phyloP scores from a whole-genome alignment of 2,329 filamentous ascomycete genomes.

The Trichoderma atrobrunneum region DNA sequence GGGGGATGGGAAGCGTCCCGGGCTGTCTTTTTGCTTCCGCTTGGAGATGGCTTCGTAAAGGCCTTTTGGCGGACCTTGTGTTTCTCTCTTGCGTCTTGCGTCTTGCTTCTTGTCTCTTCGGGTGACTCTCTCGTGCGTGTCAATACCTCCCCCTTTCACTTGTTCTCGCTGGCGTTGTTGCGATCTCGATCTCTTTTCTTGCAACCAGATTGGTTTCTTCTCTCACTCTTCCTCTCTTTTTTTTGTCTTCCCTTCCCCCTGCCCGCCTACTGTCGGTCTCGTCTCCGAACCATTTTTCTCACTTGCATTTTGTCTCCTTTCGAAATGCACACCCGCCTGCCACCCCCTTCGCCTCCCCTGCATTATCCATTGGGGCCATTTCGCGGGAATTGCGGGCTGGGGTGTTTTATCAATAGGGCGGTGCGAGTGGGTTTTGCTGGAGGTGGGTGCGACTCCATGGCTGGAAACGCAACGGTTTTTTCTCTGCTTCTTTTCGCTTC shows the following conservation, averaged over 20 bases:
- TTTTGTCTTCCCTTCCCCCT: not conserved
- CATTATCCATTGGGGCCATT: conserved; percentile 17
- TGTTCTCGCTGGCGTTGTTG: not conserved
- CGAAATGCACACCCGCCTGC: conserved; percentile 8
- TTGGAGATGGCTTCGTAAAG: not conserved
- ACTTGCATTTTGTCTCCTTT: conserved; percentile 10
- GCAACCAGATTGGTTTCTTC: not conserved
- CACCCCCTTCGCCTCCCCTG: conserved; percentile 10
- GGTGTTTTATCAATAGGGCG: conserved; percentile 13
- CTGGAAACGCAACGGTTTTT: conserved; percentile 1
- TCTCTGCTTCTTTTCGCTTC: not conserved
- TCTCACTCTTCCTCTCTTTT: not conserved
- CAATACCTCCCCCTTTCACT: not conserved
- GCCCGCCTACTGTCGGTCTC: conserved; percentile 3
- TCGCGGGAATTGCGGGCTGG: conserved; percentile 21
- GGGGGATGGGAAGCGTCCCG: not conserved
- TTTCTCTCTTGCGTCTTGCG: not conserved
- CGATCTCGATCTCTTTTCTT: not conserved
- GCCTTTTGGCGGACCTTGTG: not conserved
- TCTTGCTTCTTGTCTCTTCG: not conserved
- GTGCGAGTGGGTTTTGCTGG: conserved; percentile 12
- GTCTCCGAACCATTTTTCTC: conserved; percentile 3
- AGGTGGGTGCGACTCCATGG: conserved; percentile 11
- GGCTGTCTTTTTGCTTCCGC: not conserved
- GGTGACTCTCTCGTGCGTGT: not conserved